These are phyloP conservation scores for Boehmeria nivea DNA, from an alignment of 306 rosid genomes.

Conservation along the genomic window DNA sequence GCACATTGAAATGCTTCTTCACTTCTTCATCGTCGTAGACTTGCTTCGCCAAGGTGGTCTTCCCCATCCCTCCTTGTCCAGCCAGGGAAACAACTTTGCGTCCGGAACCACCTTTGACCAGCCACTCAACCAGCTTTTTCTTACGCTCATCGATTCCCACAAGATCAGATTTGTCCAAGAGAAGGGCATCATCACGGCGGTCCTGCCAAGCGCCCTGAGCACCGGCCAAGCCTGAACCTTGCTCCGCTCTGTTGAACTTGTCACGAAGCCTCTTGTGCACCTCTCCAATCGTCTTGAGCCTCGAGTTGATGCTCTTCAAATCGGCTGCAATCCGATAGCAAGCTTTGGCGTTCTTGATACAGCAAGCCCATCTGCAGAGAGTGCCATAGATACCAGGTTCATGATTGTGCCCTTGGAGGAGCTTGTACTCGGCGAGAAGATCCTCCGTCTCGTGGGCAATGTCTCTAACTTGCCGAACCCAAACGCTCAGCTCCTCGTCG, in stretches of 20 bases:
- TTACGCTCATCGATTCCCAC: conserved; percentile 54
- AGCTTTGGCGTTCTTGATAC: conserved; percentile 28
- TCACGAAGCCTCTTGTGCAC: conserved; percentile 24
- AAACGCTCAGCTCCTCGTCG: conserved; percentile 28
- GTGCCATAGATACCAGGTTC: conserved; percentile 20
- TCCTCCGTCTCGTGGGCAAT: conserved; percentile 37
- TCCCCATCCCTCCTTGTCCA: conserved; percentile 72
- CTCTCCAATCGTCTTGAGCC: conserved; percentile 15
- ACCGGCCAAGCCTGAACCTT: conserved; percentile 29
- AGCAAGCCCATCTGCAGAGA: conserved; percentile 16
- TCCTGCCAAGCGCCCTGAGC: conserved; percentile 37
- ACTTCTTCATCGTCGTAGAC: conserved; percentile 59
- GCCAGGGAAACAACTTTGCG: conserved; percentile 46
- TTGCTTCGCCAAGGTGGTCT: conserved; percentile 59
- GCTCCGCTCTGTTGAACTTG: conserved; percentile 19
- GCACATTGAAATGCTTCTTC: conserved; percentile 38
- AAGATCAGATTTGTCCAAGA: conserved; percentile 48
- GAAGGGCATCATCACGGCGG: conserved; percentile 52
- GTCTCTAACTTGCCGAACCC: conserved; percentile 37
- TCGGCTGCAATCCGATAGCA: conserved; percentile 18
- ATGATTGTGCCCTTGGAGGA: conserved; percentile 24
- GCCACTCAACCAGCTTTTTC: conserved; percentile 32
- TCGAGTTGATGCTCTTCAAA: conserved; percentile 23
- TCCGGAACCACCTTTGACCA: conserved; percentile 23
- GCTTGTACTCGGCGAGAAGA: conserved; percentile 26